Conservation (phyloP, 495 filamentous ascomycete genomes). For the Tuber umbilicatum region DNA sequence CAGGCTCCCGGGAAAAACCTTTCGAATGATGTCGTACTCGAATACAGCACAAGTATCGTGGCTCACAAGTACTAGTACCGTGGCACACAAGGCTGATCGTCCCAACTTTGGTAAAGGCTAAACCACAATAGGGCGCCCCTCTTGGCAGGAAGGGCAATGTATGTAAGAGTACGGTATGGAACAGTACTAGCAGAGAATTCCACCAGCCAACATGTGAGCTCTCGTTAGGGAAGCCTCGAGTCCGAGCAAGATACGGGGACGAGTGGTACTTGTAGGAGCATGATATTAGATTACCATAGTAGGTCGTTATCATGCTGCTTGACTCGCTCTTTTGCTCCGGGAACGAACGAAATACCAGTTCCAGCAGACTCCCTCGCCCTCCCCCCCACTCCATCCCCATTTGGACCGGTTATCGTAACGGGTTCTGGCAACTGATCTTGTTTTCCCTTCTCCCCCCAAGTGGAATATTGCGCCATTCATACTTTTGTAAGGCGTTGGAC, state of each 20-base stretch:
- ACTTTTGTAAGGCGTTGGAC: not conserved
- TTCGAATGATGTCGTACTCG: not conserved
- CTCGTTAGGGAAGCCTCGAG: not conserved
- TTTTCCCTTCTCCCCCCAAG: slow-evolving; percentile 11
- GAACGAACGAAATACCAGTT: slow-evolving; percentile 18
- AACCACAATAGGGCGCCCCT: not conserved
- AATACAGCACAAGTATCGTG: not conserved
- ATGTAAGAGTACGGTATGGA: not conserved
- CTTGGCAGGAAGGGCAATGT: not conserved
- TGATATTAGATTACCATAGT: not conserved
- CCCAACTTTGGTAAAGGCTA: slow-evolving; percentile 3
- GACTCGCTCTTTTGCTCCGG: slow-evolving; percentile 34
- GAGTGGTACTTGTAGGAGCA: not conserved
- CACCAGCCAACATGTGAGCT: not conserved
- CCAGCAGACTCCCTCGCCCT: slow-evolving; percentile 21
- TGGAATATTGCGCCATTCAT: slow-evolving; percentile 27
- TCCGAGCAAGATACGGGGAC: not conserved
- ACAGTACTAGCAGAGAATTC: not conserved
- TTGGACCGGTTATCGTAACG: slow-evolving; percentile 28
- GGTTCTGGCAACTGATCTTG: slow-evolving; percentile 28
- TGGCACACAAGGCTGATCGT: not conserved
- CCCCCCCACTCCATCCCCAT: not conserved
- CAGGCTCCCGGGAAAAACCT: not conserved
- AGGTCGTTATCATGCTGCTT: slow-evolving; percentile 19
- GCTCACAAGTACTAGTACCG: not conserved